Base-by-base conservation (phyloP, 208 protist genomes). In the Leishmania martiniquensis region DNA sequence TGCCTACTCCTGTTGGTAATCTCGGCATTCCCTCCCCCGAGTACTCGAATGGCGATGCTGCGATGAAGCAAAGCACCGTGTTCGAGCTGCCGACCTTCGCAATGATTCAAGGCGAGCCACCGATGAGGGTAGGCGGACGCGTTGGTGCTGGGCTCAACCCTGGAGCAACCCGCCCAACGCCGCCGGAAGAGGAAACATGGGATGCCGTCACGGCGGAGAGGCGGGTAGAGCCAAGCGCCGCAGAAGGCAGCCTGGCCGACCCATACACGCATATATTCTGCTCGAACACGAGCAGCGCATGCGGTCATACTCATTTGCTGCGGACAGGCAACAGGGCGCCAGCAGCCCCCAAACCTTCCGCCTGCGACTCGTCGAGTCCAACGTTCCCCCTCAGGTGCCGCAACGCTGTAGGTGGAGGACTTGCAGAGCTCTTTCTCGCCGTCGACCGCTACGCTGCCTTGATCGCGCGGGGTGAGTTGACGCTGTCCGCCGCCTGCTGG, bases 371-470 rank as follows among this genome's bases (percentile, higher is more conserved):
- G 49, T 60, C 37, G 70, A 20, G 13, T 22, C 34, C 70, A 22
- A 74, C 34, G 45, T 10, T 55, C 37, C 22, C 37, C 29, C 1
- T n/a, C 49, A 32, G 10, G n/a, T 52, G 88, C 51, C 85, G 77
- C 32, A 96, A 96, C 72, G 85, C 89, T 29, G 76, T 96, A 49
- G 66, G 79, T 34, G 90, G 87, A 37, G 87, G 85, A 0, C 66
- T 96, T n/a, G 90, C 90, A 25, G 86, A 90, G 52, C 49, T 91
- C 20, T n/a, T 92, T 5, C 44, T 94, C 9, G 78, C 86, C 2
- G 80, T 94, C 62, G 92, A 96, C 67, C 81, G 73, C 34, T 90
- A 93, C 74, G 90, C 88, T 49, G 90, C 92, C 17, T 76, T 96
- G 49, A 73, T 96, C 39, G 85, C 84, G 20, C 85, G 91, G 42